These are phyloP conservation scores for Leucoagaricus sp. DNA, from an alignment of 1,284 basidiomycete species.

Conservation along the genomic window DNA sequence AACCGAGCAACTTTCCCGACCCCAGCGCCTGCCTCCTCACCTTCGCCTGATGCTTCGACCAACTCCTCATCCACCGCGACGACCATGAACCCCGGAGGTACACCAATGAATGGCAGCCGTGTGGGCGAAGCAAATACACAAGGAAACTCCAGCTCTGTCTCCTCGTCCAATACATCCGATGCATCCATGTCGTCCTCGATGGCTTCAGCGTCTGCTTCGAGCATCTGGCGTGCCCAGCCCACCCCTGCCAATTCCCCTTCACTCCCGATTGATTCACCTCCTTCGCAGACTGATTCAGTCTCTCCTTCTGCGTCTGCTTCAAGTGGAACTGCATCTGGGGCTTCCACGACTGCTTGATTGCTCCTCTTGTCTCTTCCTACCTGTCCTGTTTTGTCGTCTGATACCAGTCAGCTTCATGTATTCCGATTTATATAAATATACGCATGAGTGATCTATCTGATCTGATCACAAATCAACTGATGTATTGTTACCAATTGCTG, in stretches of 20 bases:
- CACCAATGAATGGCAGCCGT: not conserved
- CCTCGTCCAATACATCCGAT: not conserved
- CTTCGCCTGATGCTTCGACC: not conserved
- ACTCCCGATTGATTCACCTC: not conserved
- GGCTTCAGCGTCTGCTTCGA: conserved; percentile 5
- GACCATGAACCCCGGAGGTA: not conserved
- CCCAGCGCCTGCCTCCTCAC: not conserved
- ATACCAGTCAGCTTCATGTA: not conserved
- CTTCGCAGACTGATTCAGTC: not conserved
- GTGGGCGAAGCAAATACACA: not conserved
- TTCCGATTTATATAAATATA: not conserved
- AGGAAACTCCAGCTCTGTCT: not conserved
- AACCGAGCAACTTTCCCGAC: not conserved
- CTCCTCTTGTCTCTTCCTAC: too few relatives aligned
- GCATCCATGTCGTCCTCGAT: not conserved
- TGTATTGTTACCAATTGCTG: not conserved
- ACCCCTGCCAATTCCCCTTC: conserved; percentile 11
- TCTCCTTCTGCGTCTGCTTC: not conserved
- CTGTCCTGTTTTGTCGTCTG: too few relatives aligned
- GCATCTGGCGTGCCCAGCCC: conserved; percentile 2
- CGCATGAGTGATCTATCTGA: not conserved
- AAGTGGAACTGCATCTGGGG: not conserved
- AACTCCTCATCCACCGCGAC: not conserved
- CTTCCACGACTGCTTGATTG: not conserved
- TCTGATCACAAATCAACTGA: not conserved